A percentile compares a stretch with the other conserved stretches of the same genome.
phyloP scores from a whole-genome alignment of 192 early-diverging fungal species.

The Lobosporangium transversale region DNA sequence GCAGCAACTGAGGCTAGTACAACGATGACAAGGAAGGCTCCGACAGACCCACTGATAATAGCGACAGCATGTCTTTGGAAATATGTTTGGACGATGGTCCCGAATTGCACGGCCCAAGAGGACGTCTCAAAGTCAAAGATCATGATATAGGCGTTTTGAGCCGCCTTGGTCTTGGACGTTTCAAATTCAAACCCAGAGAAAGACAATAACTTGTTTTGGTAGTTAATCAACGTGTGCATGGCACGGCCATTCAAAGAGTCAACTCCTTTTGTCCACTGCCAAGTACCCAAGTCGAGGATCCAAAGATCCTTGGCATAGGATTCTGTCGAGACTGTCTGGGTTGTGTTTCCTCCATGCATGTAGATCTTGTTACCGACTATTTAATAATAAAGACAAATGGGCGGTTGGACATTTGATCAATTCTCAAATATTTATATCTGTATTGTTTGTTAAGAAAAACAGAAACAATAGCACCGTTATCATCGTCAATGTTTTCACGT shows the following conservation, averaged over 20 bases:
- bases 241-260: constrained; percentile 23
- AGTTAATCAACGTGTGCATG: constrained; percentile 19
- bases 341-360: constrained; percentile 53
- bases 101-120: constrained; percentile 34
- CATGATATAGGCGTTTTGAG: constrained; percentile 23
- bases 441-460: neutral
- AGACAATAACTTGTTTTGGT: constrained; percentile 17
- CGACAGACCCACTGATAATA: constrained; percentile 28
- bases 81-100: constrained; percentile 15
- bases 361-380: constrained; percentile 30
- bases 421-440: no score
- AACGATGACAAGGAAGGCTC: constrained; percentile 10
- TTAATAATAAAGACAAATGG: neutral
- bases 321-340: constrained; percentile 27
- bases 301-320: constrained; percentile 27
- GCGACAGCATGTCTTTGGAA: constrained; percentile 18
- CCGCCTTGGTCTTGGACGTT: constrained; percentile 8
- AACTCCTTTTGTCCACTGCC: constrained; percentile 18
- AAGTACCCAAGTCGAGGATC: constrained; percentile 25
- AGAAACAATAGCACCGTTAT: neutral
- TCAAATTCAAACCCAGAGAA: constrained; percentile 39
- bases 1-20: constrained; percentile 6
- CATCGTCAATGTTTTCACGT: neutral
- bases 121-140: constrained; percentile 13
- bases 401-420: neutral